Base-by-base conservation (phyloP, 2,329 filamentous ascomycete species). In the Pseudogymnoascus sp. region DNA sequence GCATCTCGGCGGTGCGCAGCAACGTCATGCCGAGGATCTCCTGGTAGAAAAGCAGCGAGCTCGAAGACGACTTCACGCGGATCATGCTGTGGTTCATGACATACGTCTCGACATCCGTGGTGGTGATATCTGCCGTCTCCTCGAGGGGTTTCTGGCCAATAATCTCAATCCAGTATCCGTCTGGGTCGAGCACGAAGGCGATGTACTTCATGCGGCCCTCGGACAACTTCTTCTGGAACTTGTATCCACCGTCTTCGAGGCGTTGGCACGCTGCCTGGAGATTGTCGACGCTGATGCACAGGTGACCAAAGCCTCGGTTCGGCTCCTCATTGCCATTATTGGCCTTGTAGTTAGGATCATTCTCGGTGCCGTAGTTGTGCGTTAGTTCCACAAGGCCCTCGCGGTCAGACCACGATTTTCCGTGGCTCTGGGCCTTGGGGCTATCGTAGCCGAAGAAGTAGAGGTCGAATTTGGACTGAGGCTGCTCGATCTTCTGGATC, bases 401-500 rank as follows among this genome's bases (percentile, higher is more conserved):
- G 63, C 95, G 88, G 76, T 96, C 91, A 79, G 88, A 93, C 31
- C 77, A 73, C 72, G 87, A 84, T 67, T 86, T 86, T 71, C 87
- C 89, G 64, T 83, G 80, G 8, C 90, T 95, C n/a, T 85, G 78
- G 12, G 93, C 89, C 39, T 83, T 80, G 8, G 91, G 85, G 34
- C 85, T 84, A 74, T 96, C 88, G 78, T 96, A 97, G 65, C 88
- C 92, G 65, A 99, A 82, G 79, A 97, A 97, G 81, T 97, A 97
- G 29, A 97, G 85, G 71, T 95, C 91, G 76, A 97, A 97, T 73
- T 96, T 96, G 76, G 85, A 86, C 65, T 96, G 92, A 12, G 93
- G 89, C 73, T 91, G 90, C 67, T 88, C 80, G 57, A 95, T 81
- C 77, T 93, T 90, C 72, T 90, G 86, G 75, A 97, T 83, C 67